Base-by-base conservation (phyloP, 306 rosid genomes). In the Quercus aquifolioides region DNA sequence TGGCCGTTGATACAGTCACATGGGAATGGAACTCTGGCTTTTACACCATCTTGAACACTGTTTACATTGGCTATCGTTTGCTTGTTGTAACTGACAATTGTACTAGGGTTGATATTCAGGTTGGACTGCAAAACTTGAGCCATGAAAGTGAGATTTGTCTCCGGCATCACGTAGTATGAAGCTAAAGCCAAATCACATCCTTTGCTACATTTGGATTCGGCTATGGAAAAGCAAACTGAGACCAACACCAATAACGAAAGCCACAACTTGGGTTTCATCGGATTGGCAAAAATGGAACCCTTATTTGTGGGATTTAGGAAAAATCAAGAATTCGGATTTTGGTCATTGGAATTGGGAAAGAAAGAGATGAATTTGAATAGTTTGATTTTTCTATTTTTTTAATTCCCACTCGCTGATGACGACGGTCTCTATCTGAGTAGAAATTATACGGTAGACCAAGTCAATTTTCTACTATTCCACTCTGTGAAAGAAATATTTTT, bases 121-220 rank as follows among this genome's bases (percentile, higher is more conserved):
- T 52, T 55, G 41, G 88, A 81, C 63, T 79, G 31, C 83, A 90
- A 73, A 9, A 69, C 18, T 6, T 9, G 0, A 1, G 84, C 25
- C 19, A 89, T 38, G 6, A 51, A 21, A 3, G 25, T 0, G 0
- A 93, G 25, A n/a, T 4, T 0, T 25, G 85, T 5, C 0, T 1
- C 4, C 2, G 9, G 11, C 79, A 20, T 20, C 1, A 86, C 52
- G 52, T 54, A 80, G 78, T 86, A 89, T 1, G 96, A 94, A 74
- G 90, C 98, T 56, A 90, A 64, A 78, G 98, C 98, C 77, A 84
- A 28, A 12, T 31, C 85, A 83, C 98, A 94, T 14, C 80, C 80
- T 43, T 72, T 75, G 6, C 79, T 51, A 79, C 97, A 94, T 30
- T 75, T 79, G 6, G 98, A 81, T 79, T 88, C 86, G 5, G 80